Base-by-base conservation (phyloP, 805 yeast genomes). In the Candida ficus region DNA sequence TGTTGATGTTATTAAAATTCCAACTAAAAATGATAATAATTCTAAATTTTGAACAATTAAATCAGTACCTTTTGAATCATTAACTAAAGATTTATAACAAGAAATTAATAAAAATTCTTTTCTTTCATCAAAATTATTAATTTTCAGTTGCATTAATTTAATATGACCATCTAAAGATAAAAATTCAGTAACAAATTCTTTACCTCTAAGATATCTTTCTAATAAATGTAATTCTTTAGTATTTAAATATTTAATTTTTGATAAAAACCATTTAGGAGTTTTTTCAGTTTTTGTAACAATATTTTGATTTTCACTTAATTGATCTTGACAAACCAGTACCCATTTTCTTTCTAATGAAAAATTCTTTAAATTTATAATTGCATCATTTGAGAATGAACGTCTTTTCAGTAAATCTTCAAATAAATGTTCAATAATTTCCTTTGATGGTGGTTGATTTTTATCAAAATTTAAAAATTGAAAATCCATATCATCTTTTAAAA, bases 61-160 rank as follows among this genome's bases (percentile, higher is more conserved):
- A 37, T 58, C 62, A 3, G 54, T 44, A 3, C 62, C 61, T 22
- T 39, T 45, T 4, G 42, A 29, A 5, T 39, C 38, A 33, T 49
- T 73, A 63, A 78, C 67, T 54, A 78, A 54, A 39, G 73, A 66
- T 48, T 71, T 73, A 38, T 77, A 63, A 16, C 81, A 75, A 17
- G 68, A 68, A 14, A 78, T 59, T 12, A 78, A 62, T 23, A 71
- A 57, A 39, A 66, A 71, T 52, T 78, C 84, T 35, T 62, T 61
- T 41, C 74, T 80, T 6, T 62, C 59, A 44, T 78, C 78, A 33
- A 64, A 68, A 42, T 68, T 64, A 11, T 73, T 66, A 41, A 73
- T 70, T 26, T 56, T 57, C 30, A 71, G 59, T 14, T 64, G 67
- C 37, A 78, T 58, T 7, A 80, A 58, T 4, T 68, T 63, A 3